Evolutionary conservation across 805 yeast genomes (phyloP).

Genomic region (Ogataea dorogensis): DNA sequence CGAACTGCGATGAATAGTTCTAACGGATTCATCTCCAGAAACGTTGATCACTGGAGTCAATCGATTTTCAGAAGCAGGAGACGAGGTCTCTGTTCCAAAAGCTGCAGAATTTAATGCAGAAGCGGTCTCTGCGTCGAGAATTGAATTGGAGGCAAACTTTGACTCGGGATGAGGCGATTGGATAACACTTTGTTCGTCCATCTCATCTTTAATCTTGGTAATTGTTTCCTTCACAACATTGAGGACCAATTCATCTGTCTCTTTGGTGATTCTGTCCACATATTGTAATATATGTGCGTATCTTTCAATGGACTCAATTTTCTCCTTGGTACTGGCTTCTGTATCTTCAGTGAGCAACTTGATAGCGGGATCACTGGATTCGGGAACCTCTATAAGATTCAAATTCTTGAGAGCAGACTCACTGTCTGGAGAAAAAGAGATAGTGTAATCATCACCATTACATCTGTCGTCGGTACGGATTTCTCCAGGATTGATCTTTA

Average conservation of each 20-base stretch:
- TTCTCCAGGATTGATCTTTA: constrained; percentile 72
- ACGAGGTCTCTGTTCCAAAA: constrained; percentile 15
- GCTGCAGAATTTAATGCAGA: constrained; percentile 7
- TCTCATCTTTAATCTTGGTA: constrained; percentile 44
- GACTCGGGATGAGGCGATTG: constrained; percentile 23
- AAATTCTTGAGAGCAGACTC: constrained; percentile 52
- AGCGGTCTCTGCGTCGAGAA: constrained; percentile 25
- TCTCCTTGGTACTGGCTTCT: constrained; percentile 53
- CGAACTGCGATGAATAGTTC: constrained; percentile 10
- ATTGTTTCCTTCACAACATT: constrained; percentile 64
- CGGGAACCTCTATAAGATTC: constrained; percentile 40
- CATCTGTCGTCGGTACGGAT: constrained; percentile 32
- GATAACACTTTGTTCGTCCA: constrained; percentile 17
- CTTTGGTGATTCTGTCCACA: constrained; percentile 72
- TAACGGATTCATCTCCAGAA: constrained; percentile 19
- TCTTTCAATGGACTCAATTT: constrained; percentile 68
- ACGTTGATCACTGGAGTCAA: constrained; percentile 31
- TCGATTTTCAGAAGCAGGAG: constrained; percentile 23
- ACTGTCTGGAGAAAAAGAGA: constrained; percentile 57
- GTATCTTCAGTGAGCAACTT: constrained; percentile 66
- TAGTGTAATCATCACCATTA: constrained; percentile 27
- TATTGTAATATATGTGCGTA: constrained; percentile 72
- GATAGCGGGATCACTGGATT: constrained; percentile 64
- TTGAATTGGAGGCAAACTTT: constrained; percentile 14
- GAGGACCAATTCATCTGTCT: constrained; percentile 70